These are phyloP conservation scores for Wickerhamomyces strasburgensis DNA, from an alignment of 805 yeast species.

Conservation along the genomic window DNA sequence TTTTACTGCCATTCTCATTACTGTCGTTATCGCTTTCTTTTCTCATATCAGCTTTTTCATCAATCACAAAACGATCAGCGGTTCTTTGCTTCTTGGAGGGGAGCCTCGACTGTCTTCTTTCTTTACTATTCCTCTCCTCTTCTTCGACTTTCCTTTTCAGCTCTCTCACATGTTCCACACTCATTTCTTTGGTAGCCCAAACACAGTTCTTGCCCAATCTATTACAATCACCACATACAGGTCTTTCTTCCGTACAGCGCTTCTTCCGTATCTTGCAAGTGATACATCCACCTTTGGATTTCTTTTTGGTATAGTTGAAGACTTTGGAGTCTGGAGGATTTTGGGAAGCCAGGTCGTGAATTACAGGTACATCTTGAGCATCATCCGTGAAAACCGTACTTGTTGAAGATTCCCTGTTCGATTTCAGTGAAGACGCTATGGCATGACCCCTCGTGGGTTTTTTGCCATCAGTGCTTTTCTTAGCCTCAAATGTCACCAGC, in stretches of 20 bases:
- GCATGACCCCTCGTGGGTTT: too few relatives aligned
- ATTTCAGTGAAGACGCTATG: constrained; percentile 4
- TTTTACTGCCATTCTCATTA: not conserved
- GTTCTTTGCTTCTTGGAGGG: constrained; percentile 3
- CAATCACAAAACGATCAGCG: not conserved
- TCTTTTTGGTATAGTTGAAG: constrained; percentile 27
- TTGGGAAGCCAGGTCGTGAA: constrained; percentile 16
- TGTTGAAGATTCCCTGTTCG: not conserved
- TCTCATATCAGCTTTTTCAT: not conserved
- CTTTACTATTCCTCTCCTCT: constrained; percentile 16
- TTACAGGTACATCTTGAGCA: constrained; percentile 10
- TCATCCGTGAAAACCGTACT: not conserved
- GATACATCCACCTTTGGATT: constrained; percentile 58
- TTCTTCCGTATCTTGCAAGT: constrained; percentile 68
- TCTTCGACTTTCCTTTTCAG: constrained; percentile 25
- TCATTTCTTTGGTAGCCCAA: constrained; percentile 53
- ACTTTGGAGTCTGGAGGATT: constrained; percentile 19
- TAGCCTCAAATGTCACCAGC: constrained; percentile 26
- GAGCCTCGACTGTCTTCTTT: constrained; percentile 5
- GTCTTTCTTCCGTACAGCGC: constrained; percentile 69
- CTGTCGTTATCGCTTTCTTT: too few relatives aligned
- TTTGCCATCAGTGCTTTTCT: too few relatives aligned
- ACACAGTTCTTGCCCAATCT: constrained; percentile 61
- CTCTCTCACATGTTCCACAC: constrained; percentile 27
- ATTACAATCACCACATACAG: constrained; percentile 62